Percentiles rank a stretch among this genome's conserved stretches.
phyloP scores from a whole-genome alignment of 2,329 filamentous ascomycete genomes.

The Paecilomyces fulvus region DNA sequence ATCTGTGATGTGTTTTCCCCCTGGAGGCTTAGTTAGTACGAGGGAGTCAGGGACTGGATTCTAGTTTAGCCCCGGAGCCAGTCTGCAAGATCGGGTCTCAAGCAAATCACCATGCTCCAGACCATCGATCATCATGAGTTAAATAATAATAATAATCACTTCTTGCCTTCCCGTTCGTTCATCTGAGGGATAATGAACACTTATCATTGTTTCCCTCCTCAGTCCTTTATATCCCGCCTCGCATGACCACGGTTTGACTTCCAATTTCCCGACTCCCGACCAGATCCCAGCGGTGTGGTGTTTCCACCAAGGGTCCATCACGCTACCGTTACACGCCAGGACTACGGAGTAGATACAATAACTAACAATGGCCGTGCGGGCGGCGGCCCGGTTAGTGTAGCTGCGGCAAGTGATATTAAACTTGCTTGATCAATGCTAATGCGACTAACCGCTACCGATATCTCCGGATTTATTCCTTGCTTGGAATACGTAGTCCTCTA shows the following conservation, averaged over 20 bases:
- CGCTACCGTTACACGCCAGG: no score
- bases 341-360: no score
- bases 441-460: no score
- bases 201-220: neutral
- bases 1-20: neutral
- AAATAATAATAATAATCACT: neutral
- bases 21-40: neutral
- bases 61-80: neutral
- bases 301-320: no score
- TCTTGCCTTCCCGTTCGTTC: neutral
- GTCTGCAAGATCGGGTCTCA: neutral
- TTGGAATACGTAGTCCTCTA: no score
- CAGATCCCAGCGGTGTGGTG: neutral
- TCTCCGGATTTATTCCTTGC: no score
- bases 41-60: no score
- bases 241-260: neutral
- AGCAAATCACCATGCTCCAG: neutral
- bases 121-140: neutral
- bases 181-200: neutral
- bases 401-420: no score
- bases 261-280: neutral
- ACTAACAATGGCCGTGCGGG: no score
- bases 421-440: no score
- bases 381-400: no score
- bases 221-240: neutral